Evolutionary conservation across 768 basidiomycete genomes (phyloP).

Genomic region (Coprinellus micaceus): DNA sequence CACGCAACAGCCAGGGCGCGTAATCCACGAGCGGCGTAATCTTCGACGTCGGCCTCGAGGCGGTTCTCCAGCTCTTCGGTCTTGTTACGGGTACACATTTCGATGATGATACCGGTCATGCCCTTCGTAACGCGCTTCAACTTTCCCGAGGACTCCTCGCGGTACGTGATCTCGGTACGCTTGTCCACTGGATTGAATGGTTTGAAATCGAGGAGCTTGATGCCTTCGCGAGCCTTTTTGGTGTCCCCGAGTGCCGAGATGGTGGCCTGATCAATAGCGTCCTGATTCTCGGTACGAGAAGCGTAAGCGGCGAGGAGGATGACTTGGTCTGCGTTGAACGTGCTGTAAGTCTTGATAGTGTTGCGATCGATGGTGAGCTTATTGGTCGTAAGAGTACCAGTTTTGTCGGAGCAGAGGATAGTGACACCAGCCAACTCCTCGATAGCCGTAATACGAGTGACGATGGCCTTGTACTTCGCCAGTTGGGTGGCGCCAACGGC

Average conservation of each 20-base stretch:
- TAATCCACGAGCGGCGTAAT: constrained; percentile 93
- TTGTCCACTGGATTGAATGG: constrained; percentile 99
- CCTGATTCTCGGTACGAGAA: constrained; percentile 98
- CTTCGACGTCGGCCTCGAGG: constrained; percentile 94
- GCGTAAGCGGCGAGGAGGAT: constrained; percentile 93
- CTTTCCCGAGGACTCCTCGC: constrained; percentile 89
- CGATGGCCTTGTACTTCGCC: constrained; percentile 98
- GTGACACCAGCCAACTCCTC: constrained; percentile 98
- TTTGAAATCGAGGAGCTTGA: constrained; percentile 98
- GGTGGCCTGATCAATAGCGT: constrained; percentile 91
- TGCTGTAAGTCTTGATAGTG: constrained; percentile 87
- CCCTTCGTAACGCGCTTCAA: constrained; percentile 99
- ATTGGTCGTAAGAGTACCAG: constrained; percentile 97
- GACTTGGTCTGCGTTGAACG: constrained; percentile 85
- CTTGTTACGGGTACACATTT: constrained; percentile 97
- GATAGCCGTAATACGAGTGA: constrained; percentile 98
- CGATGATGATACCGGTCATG: constrained; percentile 99
- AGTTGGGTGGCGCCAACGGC: constrained; percentile 98
- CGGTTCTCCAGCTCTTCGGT: constrained; percentile 86
- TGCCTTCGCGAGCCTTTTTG: constrained; percentile 77
- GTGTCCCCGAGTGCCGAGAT: constrained; percentile 75
- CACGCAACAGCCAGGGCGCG: constrained; percentile 95
- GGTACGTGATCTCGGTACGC: constrained; percentile 98
- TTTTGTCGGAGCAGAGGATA: constrained; percentile 98
- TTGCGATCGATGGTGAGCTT: constrained; percentile 96